Percentiles rank a stretch among this genome's conserved stretches.
Conservation (phyloP, 179 eudicot species). For the Carnegiea gigantea region DNA sequence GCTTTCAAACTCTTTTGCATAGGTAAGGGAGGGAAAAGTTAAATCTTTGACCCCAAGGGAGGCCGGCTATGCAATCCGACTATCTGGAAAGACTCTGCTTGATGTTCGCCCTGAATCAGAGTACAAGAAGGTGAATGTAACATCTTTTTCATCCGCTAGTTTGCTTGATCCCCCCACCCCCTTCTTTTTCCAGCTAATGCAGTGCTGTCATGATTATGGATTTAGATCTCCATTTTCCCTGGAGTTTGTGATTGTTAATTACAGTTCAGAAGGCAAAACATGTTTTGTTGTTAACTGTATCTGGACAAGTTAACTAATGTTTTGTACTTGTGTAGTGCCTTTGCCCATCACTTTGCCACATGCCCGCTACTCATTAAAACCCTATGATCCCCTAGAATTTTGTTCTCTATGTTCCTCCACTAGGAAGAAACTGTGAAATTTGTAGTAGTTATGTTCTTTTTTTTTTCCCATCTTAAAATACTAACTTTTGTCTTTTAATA, state of each 20-base stretch:
- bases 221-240: not conserved
- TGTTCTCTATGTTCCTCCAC: not conserved
- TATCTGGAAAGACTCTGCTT: conserved; percentile 69
- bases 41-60: conserved; percentile 80
- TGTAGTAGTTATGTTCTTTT: not conserved
- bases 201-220: not conserved
- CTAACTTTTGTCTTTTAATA: conserved; percentile 17
- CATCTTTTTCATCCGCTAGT: conserved; percentile 1
- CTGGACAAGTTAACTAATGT: no score
- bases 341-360: not conserved
- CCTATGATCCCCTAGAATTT: not conserved
- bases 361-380: not conserved
- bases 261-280: no score
- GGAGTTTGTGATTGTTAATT: no score
- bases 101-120: conserved; percentile 90
- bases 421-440: not conserved
- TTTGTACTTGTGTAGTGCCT: no score
- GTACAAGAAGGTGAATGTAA: conserved; percentile 58
- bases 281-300: no score
- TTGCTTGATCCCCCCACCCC: not conserved
- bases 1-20: conserved; percentile 33
- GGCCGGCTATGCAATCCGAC: conserved; percentile 96
- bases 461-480: not conserved
- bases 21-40: conserved; percentile 88
- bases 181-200: not conserved